These are phyloP conservation scores for Periconia digitata DNA, from an alignment of 2,329 filamentous ascomycete species.

Conservation along the genomic window DNA sequence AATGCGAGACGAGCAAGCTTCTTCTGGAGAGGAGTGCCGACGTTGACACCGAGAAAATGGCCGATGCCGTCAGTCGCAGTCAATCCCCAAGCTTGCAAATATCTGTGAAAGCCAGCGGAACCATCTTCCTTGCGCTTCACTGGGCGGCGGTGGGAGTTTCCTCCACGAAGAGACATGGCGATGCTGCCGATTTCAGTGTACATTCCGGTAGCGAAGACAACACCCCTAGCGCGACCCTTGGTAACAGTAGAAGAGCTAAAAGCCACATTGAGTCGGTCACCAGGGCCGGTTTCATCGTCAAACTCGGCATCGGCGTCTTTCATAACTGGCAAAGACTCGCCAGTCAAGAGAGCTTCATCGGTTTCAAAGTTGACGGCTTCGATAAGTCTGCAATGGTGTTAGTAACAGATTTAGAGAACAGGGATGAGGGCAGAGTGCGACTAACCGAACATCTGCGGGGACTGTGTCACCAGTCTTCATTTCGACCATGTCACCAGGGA, in stretches of 20 bases:
- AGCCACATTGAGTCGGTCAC: constrained; percentile 69
- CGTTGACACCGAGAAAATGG: constrained; percentile 44
- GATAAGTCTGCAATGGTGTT: constrained; percentile 41
- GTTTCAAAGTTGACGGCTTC: constrained; percentile 74
- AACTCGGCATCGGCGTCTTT: constrained; percentile 63
- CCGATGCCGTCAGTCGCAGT: constrained; percentile 48
- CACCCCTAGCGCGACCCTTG: constrained; percentile 67
- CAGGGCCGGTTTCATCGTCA: constrained; percentile 58
- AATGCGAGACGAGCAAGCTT: constrained; percentile 40
- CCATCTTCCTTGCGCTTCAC: constrained; percentile 46
- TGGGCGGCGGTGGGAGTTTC: constrained; percentile 35
- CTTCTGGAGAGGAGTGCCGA: constrained; percentile 42
- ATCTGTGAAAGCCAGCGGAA: constrained; percentile 37
- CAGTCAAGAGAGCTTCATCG: constrained; percentile 71
- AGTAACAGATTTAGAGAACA: not conserved
- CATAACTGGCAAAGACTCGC: constrained; percentile 67
- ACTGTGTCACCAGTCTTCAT: constrained; percentile 67
- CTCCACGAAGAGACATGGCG: constrained; percentile 65
- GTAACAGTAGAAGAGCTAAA: constrained; percentile 72
- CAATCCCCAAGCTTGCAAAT: constrained; percentile 54
- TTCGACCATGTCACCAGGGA: constrained; percentile 67
- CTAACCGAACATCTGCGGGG: constrained; percentile 64
- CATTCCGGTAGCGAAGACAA: constrained; percentile 70
- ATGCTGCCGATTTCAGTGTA: constrained; percentile 74
- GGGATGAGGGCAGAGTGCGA: not conserved